Conservation (phyloP, 345 rosid genomes). For the Eucalyptus coolabah region DNA sequence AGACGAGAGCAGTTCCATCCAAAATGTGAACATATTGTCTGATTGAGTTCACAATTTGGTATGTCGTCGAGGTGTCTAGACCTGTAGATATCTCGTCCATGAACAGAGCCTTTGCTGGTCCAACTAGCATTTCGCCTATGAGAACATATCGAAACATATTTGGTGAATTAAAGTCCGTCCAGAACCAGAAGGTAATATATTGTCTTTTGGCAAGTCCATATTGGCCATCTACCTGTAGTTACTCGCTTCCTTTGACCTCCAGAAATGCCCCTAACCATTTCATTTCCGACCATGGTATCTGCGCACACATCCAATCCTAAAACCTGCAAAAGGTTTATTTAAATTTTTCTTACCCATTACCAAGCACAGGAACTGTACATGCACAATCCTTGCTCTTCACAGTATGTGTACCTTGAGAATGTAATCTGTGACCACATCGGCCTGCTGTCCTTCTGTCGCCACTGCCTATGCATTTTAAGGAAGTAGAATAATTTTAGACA, state of each 20-base stretch:
- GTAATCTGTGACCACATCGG: conserved; percentile 36
- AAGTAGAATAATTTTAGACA: not conserved
- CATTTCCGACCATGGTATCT: conserved; percentile 62
- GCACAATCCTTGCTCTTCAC: not conserved
- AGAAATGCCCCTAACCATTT: conserved; percentile 70
- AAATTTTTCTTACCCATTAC: not conserved
- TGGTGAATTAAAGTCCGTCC: not conserved
- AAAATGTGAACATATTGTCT: conserved; percentile 14
- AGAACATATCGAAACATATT: not conserved
- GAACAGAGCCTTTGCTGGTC: conserved; percentile 21
- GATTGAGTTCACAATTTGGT: conserved; percentile 21
- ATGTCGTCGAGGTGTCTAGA: conserved; percentile 32
- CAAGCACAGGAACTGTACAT: not conserved
- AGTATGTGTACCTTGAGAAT: conserved; percentile 21
- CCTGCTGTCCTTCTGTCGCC: conserved; percentile 32
- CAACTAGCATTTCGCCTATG: conserved; percentile 32
- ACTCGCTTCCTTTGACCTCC: conserved; percentile 84
- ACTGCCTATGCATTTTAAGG: conserved; percentile 14
- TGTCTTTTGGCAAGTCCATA: not conserved
- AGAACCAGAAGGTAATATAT: not conserved
- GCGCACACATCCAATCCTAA: conserved; percentile 65
- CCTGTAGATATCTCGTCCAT: conserved; percentile 42
- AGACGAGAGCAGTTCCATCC: conserved; percentile 20
- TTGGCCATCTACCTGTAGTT: conserved; percentile 43
- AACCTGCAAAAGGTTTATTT: conserved; percentile 23